phyloP scores from a whole-genome alignment of 1,284 basidiomycete species.

The Boletellus sp. region DNA sequence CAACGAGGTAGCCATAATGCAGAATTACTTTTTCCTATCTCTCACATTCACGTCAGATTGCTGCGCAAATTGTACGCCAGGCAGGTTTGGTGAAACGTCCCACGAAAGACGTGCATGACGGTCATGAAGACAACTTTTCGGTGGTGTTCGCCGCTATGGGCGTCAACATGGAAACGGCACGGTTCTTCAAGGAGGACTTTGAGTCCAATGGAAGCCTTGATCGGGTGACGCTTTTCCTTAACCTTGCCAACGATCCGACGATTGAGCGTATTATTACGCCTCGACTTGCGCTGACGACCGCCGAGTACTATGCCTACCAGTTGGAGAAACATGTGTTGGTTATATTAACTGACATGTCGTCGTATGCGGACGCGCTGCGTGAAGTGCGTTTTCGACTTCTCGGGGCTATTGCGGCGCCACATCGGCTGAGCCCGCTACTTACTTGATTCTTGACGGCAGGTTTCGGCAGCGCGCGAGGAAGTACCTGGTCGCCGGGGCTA shows the following conservation, averaged over 20 bases:
- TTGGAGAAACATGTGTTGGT: slow-evolving; percentile 99
- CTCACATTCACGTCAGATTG: slow-evolving; percentile 63
- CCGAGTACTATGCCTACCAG: slow-evolving; percentile 99
- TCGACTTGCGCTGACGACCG: slow-evolving; percentile 95
- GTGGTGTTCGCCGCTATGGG: slow-evolving; percentile 99
- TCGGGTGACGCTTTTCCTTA: slow-evolving; percentile 97
- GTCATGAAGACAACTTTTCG: slow-evolving; percentile 99
- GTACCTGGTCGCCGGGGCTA: slow-evolving; percentile 99
- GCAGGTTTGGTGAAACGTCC: slow-evolving; percentile 95
- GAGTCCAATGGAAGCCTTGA: slow-evolving; percentile 98
- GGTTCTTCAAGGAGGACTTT: slow-evolving; percentile 99
- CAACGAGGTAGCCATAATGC: slow-evolving; percentile 73
- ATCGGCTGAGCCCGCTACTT: slow-evolving; percentile 17
- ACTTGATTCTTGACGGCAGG: slow-evolving; percentile 42
- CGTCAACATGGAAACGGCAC: slow-evolving; percentile 99
- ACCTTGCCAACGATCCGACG: slow-evolving; percentile 99
- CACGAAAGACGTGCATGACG: slow-evolving; percentile 96
- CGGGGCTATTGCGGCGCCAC: slow-evolving; percentile 8
- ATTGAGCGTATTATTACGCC: slow-evolving; percentile 99
- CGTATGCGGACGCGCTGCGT: slow-evolving; percentile 95
- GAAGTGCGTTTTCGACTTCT: slow-evolving; percentile 55
- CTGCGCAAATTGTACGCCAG: slow-evolving; percentile 99
- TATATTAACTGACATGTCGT: slow-evolving; percentile 98
- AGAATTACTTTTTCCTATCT: slow-evolving; percentile 17
- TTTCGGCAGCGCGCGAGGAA: slow-evolving; percentile 98